Evolutionary conservation across 768 basidiomycete species (phyloP).

Genomic region (Grammothele lineata): DNA sequence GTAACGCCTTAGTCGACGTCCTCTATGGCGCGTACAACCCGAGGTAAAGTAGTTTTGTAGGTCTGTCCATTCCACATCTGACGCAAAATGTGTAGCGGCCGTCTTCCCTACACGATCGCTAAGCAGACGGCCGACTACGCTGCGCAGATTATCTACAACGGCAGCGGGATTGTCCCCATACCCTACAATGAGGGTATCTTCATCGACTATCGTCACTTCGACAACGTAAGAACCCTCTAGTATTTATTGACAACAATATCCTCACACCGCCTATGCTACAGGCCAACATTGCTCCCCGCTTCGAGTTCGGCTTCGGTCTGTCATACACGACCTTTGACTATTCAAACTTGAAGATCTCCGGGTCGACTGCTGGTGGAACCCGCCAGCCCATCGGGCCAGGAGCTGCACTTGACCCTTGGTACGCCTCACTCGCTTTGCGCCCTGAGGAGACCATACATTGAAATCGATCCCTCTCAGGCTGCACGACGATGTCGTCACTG

Average conservation of each 20-base stretch:
- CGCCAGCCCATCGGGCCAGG: slow-evolving; percentile 11
- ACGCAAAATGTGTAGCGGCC: slow-evolving; percentile 40
- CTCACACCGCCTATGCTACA: slow-evolving; percentile 31
- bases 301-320: slow-evolving; percentile 85
- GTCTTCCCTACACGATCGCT: slow-evolving; percentile 72
- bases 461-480: slow-evolving; percentile 17
- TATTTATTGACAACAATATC: no score
- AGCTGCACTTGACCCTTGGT: slow-evolving; percentile 18
- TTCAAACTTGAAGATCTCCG: slow-evolving; percentile 45
- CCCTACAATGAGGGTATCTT: slow-evolving; percentile 55
- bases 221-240: slow-evolving; percentile 20
- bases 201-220: slow-evolving; percentile 36
- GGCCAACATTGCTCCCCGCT: slow-evolving; percentile 70
- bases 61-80: neutral
- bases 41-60: slow-evolving; percentile 18
- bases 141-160: slow-evolving; percentile 33
- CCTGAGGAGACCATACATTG: neutral
- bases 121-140: slow-evolving; percentile 50
- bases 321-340: slow-evolving; percentile 82
- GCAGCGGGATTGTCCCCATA: slow-evolving; percentile 39
- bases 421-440: slow-evolving; percentile 20
- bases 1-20: slow-evolving; percentile 69
- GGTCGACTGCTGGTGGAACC: slow-evolving; percentile 25
- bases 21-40: slow-evolving; percentile 78
- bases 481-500: slow-evolving; percentile 26